Evolutionary conservation across 2,329 filamentous ascomycete genomes (phyloP), one percentile per base, ranked within the genome.

Genomic region (Penicillium hesseltinei): DNA sequence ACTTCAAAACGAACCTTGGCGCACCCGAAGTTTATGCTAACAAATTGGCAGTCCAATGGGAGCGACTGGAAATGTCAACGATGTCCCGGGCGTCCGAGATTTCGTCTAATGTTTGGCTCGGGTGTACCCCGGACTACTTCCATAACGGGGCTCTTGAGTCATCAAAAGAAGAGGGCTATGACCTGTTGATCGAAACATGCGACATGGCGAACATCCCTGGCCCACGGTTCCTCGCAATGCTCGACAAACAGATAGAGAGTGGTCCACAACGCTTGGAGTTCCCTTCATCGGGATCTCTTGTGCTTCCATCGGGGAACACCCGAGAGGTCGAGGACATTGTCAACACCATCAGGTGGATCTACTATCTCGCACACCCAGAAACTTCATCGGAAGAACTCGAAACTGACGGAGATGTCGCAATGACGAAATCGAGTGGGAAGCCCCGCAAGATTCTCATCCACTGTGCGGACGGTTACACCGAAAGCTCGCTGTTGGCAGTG

Each of bases 381-480:
- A 66, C 62, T 69, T 75, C 62, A 67, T 70, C 61, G 56, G 69
- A 75, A 27, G 59, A 69, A 5, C 73, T 77, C 33, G 79, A 81
- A 9, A 80, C 74, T 8, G 84, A 87, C 62, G 80, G 81, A 2
- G 85, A 88, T 62, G 81, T 82, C 53, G 76, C 77, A 45, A 84
- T 88, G 81, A 68, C 72, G 1, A 64, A 69, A 8, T 63, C 70
- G 6, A 62, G 61, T 9, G 71, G 71, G 29, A 75, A 76, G 35
- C 80, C 85, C 54, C 80, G 86, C 61, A 92, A 87, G 69, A 85
- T 97, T 35, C 83, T 97, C 33, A 90, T 99, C 40, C 93, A 97
- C 74, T 97, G 94, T 73, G 88, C 88, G 2, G 94, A 99, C 73
- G 94, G 94, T 19, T 99, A 99, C 69, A 99, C 94, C 0, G 94